These are phyloP conservation scores for Digitaria exilis DNA, from an alignment of 202 grass and related monocot genomes.

Conservation along the genomic window DNA sequence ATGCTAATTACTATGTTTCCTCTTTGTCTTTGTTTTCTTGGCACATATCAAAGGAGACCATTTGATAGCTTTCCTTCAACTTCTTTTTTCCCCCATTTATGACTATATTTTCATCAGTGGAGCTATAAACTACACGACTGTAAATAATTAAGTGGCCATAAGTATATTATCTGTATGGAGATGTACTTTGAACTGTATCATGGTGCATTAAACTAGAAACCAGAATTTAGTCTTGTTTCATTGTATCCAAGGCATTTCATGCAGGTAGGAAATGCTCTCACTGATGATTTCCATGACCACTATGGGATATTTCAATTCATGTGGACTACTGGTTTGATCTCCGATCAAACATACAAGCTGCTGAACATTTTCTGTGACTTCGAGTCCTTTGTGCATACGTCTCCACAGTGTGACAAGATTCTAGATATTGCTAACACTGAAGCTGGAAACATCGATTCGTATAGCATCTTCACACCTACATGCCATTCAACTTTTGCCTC, in stretches of 20 bases:
- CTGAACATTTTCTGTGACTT: slow-evolving; percentile 91
- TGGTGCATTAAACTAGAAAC: background rate
- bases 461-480: slow-evolving; percentile 98
- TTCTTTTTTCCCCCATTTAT: background rate
- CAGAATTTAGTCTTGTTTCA: background rate
- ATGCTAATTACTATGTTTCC: background rate
- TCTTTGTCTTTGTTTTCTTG: slow-evolving; percentile 12
- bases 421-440: slow-evolving; percentile 83
- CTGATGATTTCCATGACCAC: slow-evolving; percentile 96
- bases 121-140: background rate
- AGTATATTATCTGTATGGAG: background rate
- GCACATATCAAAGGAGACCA: background rate
- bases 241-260: slow-evolving; percentile 36
- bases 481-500: slow-evolving; percentile 72
- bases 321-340: slow-evolving; percentile 92
- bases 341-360: slow-evolving; percentile 92
- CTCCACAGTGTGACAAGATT: slow-evolving; percentile 71
- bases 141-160: background rate
- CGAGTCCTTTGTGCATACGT: slow-evolving; percentile 84
- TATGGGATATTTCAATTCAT: slow-evolving; percentile 96
- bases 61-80: slow-evolving; percentile 3
- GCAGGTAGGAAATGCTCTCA: slow-evolving; percentile 97
- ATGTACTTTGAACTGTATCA: background rate
- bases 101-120: background rate
- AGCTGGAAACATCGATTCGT: slow-evolving; percentile 90